Base-by-base conservation (phyloP, 2,329 filamentous ascomycete species). In the Claviceps sp. region DNA sequence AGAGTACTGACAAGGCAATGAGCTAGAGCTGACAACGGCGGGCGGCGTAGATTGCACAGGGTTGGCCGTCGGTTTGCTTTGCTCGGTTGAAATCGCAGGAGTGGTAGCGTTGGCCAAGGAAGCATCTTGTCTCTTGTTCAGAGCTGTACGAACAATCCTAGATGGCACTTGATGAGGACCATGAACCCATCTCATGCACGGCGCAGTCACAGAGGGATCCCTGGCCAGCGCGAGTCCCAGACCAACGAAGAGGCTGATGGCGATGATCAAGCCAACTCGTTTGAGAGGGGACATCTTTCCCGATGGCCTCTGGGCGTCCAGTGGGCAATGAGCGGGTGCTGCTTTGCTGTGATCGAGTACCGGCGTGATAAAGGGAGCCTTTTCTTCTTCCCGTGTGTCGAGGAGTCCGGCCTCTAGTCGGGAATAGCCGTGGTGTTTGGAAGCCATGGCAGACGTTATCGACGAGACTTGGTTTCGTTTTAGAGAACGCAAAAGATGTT, bases 231-330 rank as follows among this genome's bases (percentile, higher is more conserved):
- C 59, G 13, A 63, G 56, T 26, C 59, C 59, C 40, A 62, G 52
- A 45, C 60, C 59, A 14, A 63, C 54, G 50, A 64, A 53, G 50
- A 62, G 57, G 51, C 60, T 59, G 17, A 62, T 53, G 42, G 58
- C 53, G 47, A 63, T 8, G 42, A 56, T 50, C 34, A 59, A 22
- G 26, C 51, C 39, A 9, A 55, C 45, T 44, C 54, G 50, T 20
- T 53, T 51, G 42, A 55, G n/a, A 47, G 57, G 46, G 16, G 56
- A 44, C 58, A 60, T 59, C 34, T 50, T 57, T 7, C 47, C 17
- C 13, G 50, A 23, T 22, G 34, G 34, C 29, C 34, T 34, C 29
- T 34, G 40, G 14, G 46, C 13, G 11, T 50, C 50, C 23, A 20
- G 44, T 16, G 49, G 50, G 37, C n/a, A 42, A 20, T 39, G 8